Evolutionary conservation across 2,329 filamentous ascomycete genomes (phyloP).

Genomic region (Phyllosticta citribraziliensis): DNA sequence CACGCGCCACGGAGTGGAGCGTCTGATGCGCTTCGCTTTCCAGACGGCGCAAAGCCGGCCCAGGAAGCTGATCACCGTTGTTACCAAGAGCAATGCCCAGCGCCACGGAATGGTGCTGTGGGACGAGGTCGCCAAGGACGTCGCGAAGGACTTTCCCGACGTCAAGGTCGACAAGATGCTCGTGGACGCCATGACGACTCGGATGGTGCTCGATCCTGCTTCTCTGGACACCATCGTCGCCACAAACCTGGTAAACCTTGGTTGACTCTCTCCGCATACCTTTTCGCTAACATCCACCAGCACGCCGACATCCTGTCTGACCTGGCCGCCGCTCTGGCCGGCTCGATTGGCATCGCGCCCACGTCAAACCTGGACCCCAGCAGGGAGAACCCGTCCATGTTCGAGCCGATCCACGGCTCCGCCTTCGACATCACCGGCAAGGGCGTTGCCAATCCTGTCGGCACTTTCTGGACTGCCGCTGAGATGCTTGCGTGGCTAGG

Average conservation of each 20-base stretch:
- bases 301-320: slow-evolving; percentile 61
- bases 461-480: slow-evolving; percentile 49
- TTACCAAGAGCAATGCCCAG: slow-evolving; percentile 58
- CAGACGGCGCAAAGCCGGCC: slow-evolving; percentile 48
- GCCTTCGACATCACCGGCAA: slow-evolving; percentile 51
- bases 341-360: slow-evolving; percentile 62
- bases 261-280: neutral
- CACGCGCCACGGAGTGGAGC: slow-evolving; percentile 48
- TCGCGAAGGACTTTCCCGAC: slow-evolving; percentile 49
- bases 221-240: slow-evolving; percentile 54
- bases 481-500: slow-evolving; percentile 52
- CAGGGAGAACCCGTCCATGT: slow-evolving; percentile 49
- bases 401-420: slow-evolving; percentile 52
- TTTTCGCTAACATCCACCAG: slow-evolving; percentile 8
- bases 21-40: slow-evolving; percentile 55
- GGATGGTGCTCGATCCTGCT: slow-evolving; percentile 53
- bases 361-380: slow-evolving; percentile 61
- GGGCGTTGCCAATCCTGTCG: slow-evolving; percentile 48
- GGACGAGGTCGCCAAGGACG: slow-evolving; percentile 50
- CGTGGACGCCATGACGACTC: slow-evolving; percentile 56
- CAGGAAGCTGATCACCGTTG: slow-evolving; percentile 50
- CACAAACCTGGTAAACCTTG: slow-evolving; percentile 40
- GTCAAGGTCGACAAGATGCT: slow-evolving; percentile 56
- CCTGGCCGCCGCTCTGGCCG: slow-evolving; percentile 58
- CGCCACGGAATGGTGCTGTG: slow-evolving; percentile 59